phyloP scores from a whole-genome alignment of 768 basidiomycete species.

The Leccinum rimulosum region DNA sequence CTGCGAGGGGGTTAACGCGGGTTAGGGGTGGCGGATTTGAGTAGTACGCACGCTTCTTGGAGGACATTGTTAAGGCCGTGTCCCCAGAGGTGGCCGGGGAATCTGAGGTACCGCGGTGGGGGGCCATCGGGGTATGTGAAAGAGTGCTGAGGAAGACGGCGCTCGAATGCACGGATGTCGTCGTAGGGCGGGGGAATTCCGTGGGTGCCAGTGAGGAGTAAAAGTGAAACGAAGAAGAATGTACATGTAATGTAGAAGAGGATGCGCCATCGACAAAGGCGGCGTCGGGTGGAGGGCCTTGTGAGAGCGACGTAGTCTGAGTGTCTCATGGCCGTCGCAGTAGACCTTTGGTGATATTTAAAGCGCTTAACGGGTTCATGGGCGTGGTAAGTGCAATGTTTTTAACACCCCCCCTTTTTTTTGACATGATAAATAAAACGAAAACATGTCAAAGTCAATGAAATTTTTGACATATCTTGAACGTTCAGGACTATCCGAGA shows the following conservation, averaged over 20 bases:
- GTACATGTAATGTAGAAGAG: constrained; percentile 20
- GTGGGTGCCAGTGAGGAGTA: constrained; percentile 26
- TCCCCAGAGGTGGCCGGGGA: constrained; percentile 57
- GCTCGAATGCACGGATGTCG: constrained; percentile 36
- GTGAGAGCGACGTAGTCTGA: constrained; percentile 15
- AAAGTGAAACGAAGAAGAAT: constrained; percentile 26
- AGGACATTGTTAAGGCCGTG: constrained; percentile 62
- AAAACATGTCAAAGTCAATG: no score
- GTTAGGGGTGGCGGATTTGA: no score
- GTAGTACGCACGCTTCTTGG: constrained; percentile 52
- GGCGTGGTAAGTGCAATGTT: no score
- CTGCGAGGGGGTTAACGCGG: constrained; percentile 24
- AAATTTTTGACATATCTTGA: no score
- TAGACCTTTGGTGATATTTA: not conserved
- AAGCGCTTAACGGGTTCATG: not conserved
- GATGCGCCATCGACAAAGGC: constrained; percentile 21
- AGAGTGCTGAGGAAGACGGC: constrained; percentile 39
- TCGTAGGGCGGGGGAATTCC: constrained; percentile 41
- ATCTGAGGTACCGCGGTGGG: constrained; percentile 41
- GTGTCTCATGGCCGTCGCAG: not conserved
- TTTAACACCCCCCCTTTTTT: no score
- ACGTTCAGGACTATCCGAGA: no score
- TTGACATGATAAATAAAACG: no score
- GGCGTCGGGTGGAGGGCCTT: constrained; percentile 2
- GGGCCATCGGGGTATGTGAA: not conserved